Evolutionary conservation across 148 eudicot genomes (phyloP).

Genomic region (Chenopodium suecicum): DNA sequence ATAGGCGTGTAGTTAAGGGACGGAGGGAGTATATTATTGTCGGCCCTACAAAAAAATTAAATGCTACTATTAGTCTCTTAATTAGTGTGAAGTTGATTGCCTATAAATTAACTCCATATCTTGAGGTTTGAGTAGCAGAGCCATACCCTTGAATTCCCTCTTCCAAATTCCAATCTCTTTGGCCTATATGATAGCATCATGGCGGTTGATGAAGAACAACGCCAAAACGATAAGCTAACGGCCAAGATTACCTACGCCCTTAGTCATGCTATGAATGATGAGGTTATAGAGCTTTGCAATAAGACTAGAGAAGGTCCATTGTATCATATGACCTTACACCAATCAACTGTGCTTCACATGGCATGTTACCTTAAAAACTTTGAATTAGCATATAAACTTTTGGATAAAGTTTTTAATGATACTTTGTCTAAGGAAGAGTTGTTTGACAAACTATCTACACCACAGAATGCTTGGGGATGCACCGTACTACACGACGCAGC

Average conservation of each 20-base stretch:
- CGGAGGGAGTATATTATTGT: too few species aligned
- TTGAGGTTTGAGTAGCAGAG: too few species aligned
- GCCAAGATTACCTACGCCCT: background rate
- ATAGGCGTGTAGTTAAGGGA: too few species aligned
- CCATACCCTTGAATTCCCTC: too few species aligned
- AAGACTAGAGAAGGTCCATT: background rate
- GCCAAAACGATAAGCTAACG: background rate
- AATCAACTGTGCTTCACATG: constrained; percentile 4
- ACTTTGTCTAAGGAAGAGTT: too few species aligned
- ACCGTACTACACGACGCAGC: constrained; percentile 11
- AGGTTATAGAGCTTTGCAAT: constrained; percentile 7
- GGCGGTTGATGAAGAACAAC: background rate
- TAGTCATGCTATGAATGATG: background rate
- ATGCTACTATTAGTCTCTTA: too few species aligned
- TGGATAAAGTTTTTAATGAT: background rate
- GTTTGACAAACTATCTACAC: too few species aligned
- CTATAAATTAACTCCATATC: too few species aligned
- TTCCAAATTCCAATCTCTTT: too few species aligned
- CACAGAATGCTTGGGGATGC: constrained; percentile 9
- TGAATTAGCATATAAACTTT: constrained; percentile 12
- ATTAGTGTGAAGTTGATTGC: too few species aligned
- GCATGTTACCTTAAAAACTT: background rate
- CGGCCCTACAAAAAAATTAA: too few species aligned
- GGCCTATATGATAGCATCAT: background rate
- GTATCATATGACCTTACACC: constrained; percentile 7